Evolutionary conservation across 148 eudicot species (phyloP).

Genomic region (Camellia sinensis): DNA sequence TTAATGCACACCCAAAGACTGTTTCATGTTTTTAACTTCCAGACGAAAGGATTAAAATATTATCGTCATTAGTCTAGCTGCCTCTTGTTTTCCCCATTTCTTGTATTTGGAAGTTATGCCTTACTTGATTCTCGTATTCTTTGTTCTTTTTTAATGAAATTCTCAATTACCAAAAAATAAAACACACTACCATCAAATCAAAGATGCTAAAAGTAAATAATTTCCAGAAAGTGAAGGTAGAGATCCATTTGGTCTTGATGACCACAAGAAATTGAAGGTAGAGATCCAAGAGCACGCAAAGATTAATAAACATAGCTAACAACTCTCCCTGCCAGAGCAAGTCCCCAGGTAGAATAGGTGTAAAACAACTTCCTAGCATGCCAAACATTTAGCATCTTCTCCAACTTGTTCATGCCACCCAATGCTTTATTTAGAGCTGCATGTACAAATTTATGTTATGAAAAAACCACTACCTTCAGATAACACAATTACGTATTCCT

Average conservation of each 20-base stretch:
- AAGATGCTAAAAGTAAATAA: not conserved
- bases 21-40: too few relatives aligned
- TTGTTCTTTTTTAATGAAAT: too few relatives aligned
- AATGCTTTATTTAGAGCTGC: constrained; percentile 72
- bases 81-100: too few relatives aligned
- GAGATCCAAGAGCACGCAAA: constrained; percentile 7
- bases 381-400: constrained; percentile 78
- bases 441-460: constrained; percentile 17
- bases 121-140: too few relatives aligned
- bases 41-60: too few relatives aligned
- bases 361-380: constrained; percentile 86
- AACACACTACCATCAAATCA: not conserved
- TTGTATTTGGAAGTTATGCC: too few relatives aligned
- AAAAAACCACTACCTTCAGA: not conserved
- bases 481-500: not conserved
- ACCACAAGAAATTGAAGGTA: not conserved
- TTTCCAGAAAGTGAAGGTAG: not conserved
- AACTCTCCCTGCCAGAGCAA: constrained; percentile 81
- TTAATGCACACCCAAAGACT: too few relatives aligned
- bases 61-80: too few relatives aligned
- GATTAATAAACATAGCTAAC: not conserved
- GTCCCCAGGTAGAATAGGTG: constrained; percentile 85
- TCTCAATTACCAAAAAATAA: too few relatives aligned
- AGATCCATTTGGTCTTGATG: not conserved
- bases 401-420: constrained; percentile 74